Evolutionary conservation across 495 filamentous ascomycete genomes (phyloP).

Genomic region (Penicillium silybi): DNA sequence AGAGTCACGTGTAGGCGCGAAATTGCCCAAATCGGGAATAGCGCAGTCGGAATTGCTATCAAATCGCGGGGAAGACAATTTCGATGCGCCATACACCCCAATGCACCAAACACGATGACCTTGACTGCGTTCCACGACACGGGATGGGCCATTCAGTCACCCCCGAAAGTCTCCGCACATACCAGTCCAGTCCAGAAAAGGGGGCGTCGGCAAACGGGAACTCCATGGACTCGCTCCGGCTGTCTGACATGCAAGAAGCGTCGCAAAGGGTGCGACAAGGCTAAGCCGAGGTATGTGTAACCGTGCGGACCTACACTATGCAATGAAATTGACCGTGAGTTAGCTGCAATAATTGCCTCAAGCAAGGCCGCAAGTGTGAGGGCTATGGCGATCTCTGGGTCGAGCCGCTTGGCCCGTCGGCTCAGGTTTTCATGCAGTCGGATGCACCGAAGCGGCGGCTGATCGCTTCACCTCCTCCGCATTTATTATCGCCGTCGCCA

Average conservation of each 20-base stretch:
- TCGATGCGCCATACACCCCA: background rate
- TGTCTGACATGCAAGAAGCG: constrained; percentile 44
- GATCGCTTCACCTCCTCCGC: constrained; percentile 10
- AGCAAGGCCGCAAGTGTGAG: constrained; percentile 37
- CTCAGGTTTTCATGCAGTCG: constrained; percentile 28
- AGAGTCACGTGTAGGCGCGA: constrained; percentile 20
- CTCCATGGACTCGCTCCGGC: constrained; percentile 41
- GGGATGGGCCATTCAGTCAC: constrained; percentile 3
- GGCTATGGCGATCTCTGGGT: constrained; percentile 46
- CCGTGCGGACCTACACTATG: background rate
- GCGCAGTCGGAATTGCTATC: constrained; percentile 14
- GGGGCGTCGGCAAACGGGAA: constrained; percentile 30
- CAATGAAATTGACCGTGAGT: background rate
- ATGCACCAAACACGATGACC: constrained; percentile 10
- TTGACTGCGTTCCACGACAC: constrained; percentile 16
- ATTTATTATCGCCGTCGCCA: constrained; percentile 16
- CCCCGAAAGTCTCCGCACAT: constrained; percentile 2
- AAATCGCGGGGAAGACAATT: constrained; percentile 19
- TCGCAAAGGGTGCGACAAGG: constrained; percentile 43
- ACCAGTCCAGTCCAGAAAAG: constrained; percentile 11
- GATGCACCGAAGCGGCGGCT: constrained; percentile 25
- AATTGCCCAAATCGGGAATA: constrained; percentile 15
- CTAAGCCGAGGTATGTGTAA: constrained; percentile 37
- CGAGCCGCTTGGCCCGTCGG: constrained; percentile 33
- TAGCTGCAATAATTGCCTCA: constrained; percentile 41